Percentiles rank a stretch among this genome's conserved stretches.
These are phyloP conservation scores for Fusarium goolgardi DNA, from an alignment of 2,329 filamentous ascomycete species.

Conservation along the genomic window DNA sequence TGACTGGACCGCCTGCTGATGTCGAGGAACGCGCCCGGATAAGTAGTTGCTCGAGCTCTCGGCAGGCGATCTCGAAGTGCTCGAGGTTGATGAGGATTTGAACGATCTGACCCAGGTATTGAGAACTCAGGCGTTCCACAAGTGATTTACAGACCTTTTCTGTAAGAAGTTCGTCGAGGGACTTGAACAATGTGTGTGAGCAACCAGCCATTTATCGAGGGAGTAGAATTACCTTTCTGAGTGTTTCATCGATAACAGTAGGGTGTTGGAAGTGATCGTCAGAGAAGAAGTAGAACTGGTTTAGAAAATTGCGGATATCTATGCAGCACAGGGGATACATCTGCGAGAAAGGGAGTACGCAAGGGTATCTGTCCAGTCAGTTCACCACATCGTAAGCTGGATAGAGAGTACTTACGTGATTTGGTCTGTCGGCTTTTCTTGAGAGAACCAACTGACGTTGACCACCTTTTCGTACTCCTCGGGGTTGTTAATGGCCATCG, in stretches of 20 bases:
- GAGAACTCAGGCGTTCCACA: conserved; percentile 86
- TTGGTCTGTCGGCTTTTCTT: conserved; percentile 80
- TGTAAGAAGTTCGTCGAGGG: conserved; percentile 93
- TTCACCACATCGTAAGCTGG: not conserved
- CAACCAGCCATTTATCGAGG: no score
- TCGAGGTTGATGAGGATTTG: conserved; percentile 98
- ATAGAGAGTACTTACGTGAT: conserved; percentile 68
- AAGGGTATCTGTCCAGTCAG: conserved; percentile 76
- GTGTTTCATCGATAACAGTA: conserved; percentile 87
- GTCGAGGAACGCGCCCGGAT: conserved; percentile 86
- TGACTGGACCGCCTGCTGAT: conserved; percentile 82
- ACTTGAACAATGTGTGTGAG: conserved; percentile 62
- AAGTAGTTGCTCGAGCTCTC: conserved; percentile 86
- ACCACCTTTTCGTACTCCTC: conserved; percentile 97
- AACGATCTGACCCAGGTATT: conserved; percentile 97
- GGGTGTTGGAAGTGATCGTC: conserved; percentile 96
- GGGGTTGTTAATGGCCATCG: conserved; percentile 91
- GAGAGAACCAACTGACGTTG: conserved; percentile 94
- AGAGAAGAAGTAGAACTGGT: conserved; percentile 98
- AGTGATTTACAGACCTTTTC: conserved; percentile 91
- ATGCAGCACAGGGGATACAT: conserved; percentile 99
- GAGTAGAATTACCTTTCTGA: conserved; percentile 71
- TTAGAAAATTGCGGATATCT: conserved; percentile 96
- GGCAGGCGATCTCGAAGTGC: conserved; percentile 94
- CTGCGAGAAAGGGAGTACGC: conserved; percentile 95